A percentile compares a stretch with the other conserved stretches of the same genome.
Evolutionary conservation across 306 rosid genomes (phyloP).

Genomic region (Oxytropis ochrocephala): DNA sequence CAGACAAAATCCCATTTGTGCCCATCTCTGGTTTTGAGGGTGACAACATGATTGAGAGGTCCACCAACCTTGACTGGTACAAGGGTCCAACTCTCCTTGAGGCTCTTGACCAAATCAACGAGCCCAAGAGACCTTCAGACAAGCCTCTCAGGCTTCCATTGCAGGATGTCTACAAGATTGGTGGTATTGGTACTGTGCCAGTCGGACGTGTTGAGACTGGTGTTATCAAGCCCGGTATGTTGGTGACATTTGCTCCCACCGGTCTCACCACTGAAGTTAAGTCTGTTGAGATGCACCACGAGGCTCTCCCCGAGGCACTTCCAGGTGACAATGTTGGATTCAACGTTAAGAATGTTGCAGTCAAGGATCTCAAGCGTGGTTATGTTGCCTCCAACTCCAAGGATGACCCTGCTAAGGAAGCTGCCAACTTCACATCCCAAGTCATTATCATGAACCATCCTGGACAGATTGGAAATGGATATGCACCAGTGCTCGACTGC

Average conservation of each 20-base stretch:
- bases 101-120: conserved; percentile 33
- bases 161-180: conserved; percentile 43
- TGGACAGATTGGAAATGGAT: conserved; percentile 36
- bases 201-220: conserved; percentile 41
- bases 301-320: conserved; percentile 29
- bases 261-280: conserved; percentile 42
- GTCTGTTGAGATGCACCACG: conserved; percentile 47
- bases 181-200: conserved; percentile 43
- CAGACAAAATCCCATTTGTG: conserved; percentile 44
- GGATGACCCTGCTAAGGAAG: conserved; percentile 40
- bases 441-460: conserved; percentile 38
- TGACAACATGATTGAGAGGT: conserved; percentile 44
- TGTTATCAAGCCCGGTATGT: conserved; percentile 25
- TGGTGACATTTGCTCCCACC: conserved; percentile 34
- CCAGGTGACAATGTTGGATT: conserved; percentile 41
- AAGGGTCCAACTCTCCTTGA: conserved; percentile 46
- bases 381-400: conserved; percentile 35
- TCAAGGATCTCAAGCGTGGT: conserved; percentile 43
- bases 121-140: conserved; percentile 41
- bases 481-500: conserved; percentile 50
- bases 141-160: conserved; percentile 38
- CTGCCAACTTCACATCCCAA: conserved; percentile 35
- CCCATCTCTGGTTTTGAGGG: conserved; percentile 54
- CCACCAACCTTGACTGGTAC: conserved; percentile 49
- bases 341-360: conserved; percentile 39